Evolutionary conservation across 2,329 filamentous ascomycete genomes (phyloP), one percentile per base, ranked within the genome.

Genomic region (Pseudogymnoascus sp.): DNA sequence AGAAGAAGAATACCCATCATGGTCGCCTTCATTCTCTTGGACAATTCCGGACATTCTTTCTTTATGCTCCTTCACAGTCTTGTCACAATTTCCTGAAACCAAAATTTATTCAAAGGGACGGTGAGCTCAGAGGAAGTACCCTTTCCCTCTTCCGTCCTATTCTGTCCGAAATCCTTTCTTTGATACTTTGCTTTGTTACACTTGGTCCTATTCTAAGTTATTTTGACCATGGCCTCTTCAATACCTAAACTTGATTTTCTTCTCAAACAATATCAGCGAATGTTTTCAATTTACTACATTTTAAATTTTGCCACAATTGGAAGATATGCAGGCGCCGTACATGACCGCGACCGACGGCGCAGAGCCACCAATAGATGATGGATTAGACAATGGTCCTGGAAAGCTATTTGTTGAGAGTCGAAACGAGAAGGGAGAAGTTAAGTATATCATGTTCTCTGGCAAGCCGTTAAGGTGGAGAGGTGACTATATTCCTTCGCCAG

Each of bases 161-260:
- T 56, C 49, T 34, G 16, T 56, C n/a, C 9, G 16, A 36, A 34
- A n/a, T 5, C 11, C 28, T 56, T 56, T 36, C 49, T 56, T 56
- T 34, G 21, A 21, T 36, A 36, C 9, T 34, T 56, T 36, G 49
- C 49, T 56, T 56, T 56, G 49, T 56, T 56, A 56, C 49, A 56
- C 49, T 36, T 56, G 49, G 16, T 34, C 28, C 28, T 36, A 56
- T 34, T 56, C 49, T 56, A 56, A 36, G 28, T 56, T 56, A 56
- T 56, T 56, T 49, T 56, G 49, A 56, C 28, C n/a, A 56, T 36
- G 49, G 28, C 49, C 49, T 18, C 49, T 56, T 34, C 49, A 36
- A 56, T 34, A 56, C 49, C 28, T 56, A 14, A 56, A 56, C 16
- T 34, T 36, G 49, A 34, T 18, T 18, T 34, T 56, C 4, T 34